phyloP scores from a whole-genome alignment of 2,329 filamentous ascomycete genomes.

The Claviceps sp. region DNA sequence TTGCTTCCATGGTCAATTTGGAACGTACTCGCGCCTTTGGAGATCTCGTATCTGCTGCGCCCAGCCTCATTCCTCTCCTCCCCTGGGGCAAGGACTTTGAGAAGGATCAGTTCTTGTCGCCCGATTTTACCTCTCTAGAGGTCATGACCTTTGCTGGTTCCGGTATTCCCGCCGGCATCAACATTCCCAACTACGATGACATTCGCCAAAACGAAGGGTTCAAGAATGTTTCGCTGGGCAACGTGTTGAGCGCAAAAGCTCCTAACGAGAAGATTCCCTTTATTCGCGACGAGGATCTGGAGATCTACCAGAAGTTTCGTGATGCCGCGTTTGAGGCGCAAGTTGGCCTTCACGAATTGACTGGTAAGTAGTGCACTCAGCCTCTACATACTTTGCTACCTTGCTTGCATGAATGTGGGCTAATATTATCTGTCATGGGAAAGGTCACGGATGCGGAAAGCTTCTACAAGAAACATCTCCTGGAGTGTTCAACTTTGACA shows the following conservation, averaged over 20 bases:
- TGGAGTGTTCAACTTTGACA: constrained; percentile 80
- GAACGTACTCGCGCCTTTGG: constrained; percentile 83
- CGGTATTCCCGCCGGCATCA: constrained; percentile 56
- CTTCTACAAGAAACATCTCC: constrained; percentile 77
- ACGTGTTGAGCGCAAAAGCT: constrained; percentile 81
- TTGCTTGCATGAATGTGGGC: neutral
- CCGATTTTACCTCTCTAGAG: constrained; percentile 91
- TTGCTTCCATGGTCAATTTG: constrained; percentile 74
- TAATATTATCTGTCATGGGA: constrained; percentile 4
- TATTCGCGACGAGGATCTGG: constrained; percentile 65
- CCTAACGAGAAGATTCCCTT: constrained; percentile 89
- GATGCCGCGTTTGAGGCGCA: constrained; percentile 89
- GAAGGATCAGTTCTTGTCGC: constrained; percentile 89
- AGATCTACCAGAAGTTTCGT: constrained; percentile 67
- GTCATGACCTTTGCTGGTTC: constrained; percentile 63
- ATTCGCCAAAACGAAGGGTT: constrained; percentile 75
- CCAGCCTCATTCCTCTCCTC: constrained; percentile 72
- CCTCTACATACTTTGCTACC: neutral
- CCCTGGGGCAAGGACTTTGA: constrained; percentile 86
- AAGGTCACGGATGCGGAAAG: constrained; percentile 83
- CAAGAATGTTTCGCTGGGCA: constrained; percentile 89
- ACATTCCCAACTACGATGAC: constrained; percentile 60
- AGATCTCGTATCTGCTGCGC: constrained; percentile 68
- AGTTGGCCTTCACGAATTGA: constrained; percentile 85
- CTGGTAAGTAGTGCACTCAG: constrained; percentile 20